Evolutionary conservation across 352 stramenopile species (phyloP), one percentile per base, ranked within the genome.

Genomic region (Saprolegnia parasitica): DNA sequence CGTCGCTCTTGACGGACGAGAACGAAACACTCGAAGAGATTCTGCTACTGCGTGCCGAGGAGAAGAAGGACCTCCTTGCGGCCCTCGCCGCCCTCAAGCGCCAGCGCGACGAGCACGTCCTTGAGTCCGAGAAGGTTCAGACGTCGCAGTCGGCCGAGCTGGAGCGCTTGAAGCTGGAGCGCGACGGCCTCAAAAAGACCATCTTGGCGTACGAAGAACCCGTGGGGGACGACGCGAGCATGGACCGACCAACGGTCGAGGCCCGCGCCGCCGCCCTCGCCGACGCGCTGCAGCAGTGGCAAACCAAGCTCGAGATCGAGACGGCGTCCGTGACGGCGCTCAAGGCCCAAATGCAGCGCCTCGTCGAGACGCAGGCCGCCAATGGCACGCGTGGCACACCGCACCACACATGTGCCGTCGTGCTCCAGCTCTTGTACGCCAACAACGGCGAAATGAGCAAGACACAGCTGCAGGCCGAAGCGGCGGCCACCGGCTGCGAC

Each of bases 371-470:
- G 9, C 57, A 86, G 37, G 80, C 80, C 10, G 78, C 80, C 9
- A 65, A 76, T 24, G 73, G 81, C 56, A 83, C 78, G n/a, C 78
- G 68, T 37, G 75, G 77, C 18, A 77, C 81, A 0, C 78, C 76
- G 32, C 73, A 87, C 20, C 73, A 76, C 0, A 78, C 86, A 68
- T 80, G 87, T 68, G 79, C 81, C 1, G 79, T 86, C 67, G 76
- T 90, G 45, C 74, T 90, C 42, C 79, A 88, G 29, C 72, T 90
- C 47, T 71, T 90, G 26, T 88, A 85, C 58, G 71, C 80, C 46
- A 73, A 88, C 56, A 79, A 76, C 50, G 82, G 82, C 20, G 79
- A 90, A 71, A 86, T 87, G 79, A 81, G 76, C 16, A 80, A 87
- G 56, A 81, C 80, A 37, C 78, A 84, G 66, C 74, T 90, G 5